Base-by-base conservation (phyloP, 108 stramenopile genomes). In the Stephanodiscus minutulus region DNA sequence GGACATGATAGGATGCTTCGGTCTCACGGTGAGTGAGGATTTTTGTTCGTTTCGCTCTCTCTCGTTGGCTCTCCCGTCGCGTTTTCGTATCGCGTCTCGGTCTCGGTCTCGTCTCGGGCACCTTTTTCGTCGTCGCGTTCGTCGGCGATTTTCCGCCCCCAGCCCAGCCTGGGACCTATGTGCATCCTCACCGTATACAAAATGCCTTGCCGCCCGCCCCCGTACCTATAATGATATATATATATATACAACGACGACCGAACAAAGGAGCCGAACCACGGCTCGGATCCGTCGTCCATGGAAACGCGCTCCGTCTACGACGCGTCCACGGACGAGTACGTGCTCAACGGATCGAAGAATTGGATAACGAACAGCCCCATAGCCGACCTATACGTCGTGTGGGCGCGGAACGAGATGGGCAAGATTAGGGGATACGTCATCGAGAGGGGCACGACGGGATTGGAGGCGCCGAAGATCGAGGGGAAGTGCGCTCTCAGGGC, bases 311-410 rank as follows among this genome's bases (percentile, higher is more conserved):
- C 94, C 6, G 22, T 43, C 2, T 88, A 86, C 57, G 92, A 95
- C 64, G 75, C 72, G 1, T 88, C 73, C 50, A 93, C 87, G 53
- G 87, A 93, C 55, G 87, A 93, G 59, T 94, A 94, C 79, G 77
- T 95, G 0, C 74, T 98, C 55, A 95, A 89, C 69, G 98, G 98
- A 15, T 74, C 86, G 72, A 98, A 98, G 76, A 97, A 95, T 63
- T 98, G 98, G 98, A 98, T 98, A 76, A 98, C 98, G 46, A 96
- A 97, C 84, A 84, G 87, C 11, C 97, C 98, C 18, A 94, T 97
- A 53, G 97, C 98, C 7, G 96, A 98, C 69, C 90, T 98, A 10
- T 88, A 91, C 73, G 78, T 97, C 27, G 84, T 97, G 2, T 97
- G 97, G 97, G 97, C 97, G 10, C 75, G 85, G 12, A 85, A 88